Base-by-base conservation (phyloP, 1,284 basidiomycete genomes). In the Fistulina hepatica region DNA sequence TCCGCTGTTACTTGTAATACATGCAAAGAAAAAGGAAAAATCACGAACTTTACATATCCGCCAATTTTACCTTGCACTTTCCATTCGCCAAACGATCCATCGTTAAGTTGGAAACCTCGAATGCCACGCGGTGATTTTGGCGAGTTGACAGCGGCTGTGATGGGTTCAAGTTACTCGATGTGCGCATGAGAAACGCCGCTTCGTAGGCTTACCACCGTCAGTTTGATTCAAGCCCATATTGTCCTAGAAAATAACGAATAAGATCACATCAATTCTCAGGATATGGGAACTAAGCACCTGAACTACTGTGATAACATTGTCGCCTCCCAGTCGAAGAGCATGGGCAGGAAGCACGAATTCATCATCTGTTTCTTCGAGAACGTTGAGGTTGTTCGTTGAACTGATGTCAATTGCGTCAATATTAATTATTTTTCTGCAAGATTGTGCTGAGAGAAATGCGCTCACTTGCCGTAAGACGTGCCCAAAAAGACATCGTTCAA, bases 31-130 rank as follows among this genome's bases (percentile, higher is more conserved):
- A 12, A 15, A 34, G n/a, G 23, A 17, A 24, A 16, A 12, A 4
- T 19, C 9, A 55, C 69, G 21, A 52, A 83, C 81, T 61, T 58
- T 1, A 59, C 71, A 54, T 88, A 88, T 10, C 85, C 84, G 13
- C 81, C 81, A 5, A 78, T 48, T 53, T 88, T 89, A 25, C 85
- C 85, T 58, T 86, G 82, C 1, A 89, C 81, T 46, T 72, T 83
- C 85, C 86, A 90, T 6, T 64, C 59, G 2, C 64, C 63, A 50
- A 84, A 81, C 13, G 60, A 61, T 12, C 78, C 79, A 6, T 56
- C 54, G 39, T 73, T 65, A 9, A 88, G 65, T 45, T 67, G 50
- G 62, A 80, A 86, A 13, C 81, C 83, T n/a, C 79, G 71, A 35
- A 89, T 67, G 1, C 84, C 85, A 15, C 85, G 76, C 23, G 83